Percentiles rank a stretch among this genome's conserved stretches.
These are phyloP conservation scores for Candida dajiaensis DNA, from an alignment of 805 yeast species.

Conservation along the genomic window DNA sequence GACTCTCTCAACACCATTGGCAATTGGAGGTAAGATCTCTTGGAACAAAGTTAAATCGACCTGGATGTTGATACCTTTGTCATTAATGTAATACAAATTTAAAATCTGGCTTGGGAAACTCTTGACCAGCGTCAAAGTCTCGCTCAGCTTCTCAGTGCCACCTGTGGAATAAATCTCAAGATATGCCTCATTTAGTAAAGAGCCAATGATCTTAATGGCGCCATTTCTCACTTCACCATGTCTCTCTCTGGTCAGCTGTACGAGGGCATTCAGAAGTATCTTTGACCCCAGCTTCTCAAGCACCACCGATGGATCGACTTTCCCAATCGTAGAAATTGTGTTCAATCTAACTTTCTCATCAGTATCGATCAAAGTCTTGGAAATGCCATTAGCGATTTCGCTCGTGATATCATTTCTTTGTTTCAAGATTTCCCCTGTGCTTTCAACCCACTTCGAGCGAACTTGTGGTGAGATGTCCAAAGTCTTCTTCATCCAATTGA, in stretches of 20 bases:
- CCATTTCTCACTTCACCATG: conserved; percentile 56
- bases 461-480: conserved; percentile 63
- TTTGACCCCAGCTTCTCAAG: conserved; percentile 41
- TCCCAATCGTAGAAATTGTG: conserved; percentile 47
- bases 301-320: conserved; percentile 41
- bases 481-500: conserved; percentile 68
- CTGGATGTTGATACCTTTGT: conserved; percentile 52
- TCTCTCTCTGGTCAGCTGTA: conserved; percentile 67
- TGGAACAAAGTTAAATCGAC: conserved; percentile 62
- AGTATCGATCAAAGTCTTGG: conserved; percentile 66
- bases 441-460: conserved; percentile 64
- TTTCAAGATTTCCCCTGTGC: conserved; percentile 42
- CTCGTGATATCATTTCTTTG: conserved; percentile 38
- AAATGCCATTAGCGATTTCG: conserved; percentile 52
- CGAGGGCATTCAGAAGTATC: conserved; percentile 45
- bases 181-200: conserved; percentile 46
- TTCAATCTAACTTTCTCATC: conserved; percentile 67
- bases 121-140: conserved; percentile 26
- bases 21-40: conserved; percentile 50
- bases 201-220: conserved; percentile 49
- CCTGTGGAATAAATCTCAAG: conserved; percentile 17
- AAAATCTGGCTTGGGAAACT: conserved; percentile 61
- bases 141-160: conserved; percentile 14
- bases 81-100: conserved; percentile 68
- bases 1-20: conserved; percentile 41